Conservation (phyloP, 2,329 filamentous ascomycete genomes). For the Biscogniauxia mediterranea region DNA sequence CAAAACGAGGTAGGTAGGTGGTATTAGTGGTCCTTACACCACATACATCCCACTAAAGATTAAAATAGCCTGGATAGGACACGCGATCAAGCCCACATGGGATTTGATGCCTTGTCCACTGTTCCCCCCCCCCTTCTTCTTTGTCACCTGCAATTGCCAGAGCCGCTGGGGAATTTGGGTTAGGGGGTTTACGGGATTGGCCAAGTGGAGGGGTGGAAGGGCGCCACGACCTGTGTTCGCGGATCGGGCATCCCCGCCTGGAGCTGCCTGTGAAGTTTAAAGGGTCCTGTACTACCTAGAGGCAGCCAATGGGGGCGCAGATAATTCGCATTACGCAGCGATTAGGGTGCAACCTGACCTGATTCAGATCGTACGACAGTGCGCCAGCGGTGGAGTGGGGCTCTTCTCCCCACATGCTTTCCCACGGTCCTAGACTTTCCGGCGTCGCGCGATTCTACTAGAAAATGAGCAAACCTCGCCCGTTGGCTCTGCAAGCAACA, state of each 20-base stretch:
- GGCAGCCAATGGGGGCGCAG: conserved; percentile 8
- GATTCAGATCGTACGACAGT: conserved; percentile 23
- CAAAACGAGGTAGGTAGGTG: background rate
- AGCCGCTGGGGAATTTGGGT: too few relatives aligned
- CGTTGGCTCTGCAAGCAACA: background rate
- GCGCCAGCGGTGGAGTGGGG: conserved; percentile 11
- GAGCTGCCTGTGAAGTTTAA: background rate
- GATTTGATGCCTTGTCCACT: too few relatives aligned
- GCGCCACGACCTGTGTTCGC: background rate
- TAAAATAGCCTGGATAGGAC: too few relatives aligned
- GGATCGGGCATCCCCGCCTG: conserved; percentile 17
- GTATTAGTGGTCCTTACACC: background rate
- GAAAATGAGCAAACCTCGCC: conserved; percentile 12
- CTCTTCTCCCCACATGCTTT: conserved; percentile 9
- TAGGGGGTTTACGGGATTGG: too few relatives aligned
- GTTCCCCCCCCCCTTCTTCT: too few relatives aligned
- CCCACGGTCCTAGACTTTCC: background rate
- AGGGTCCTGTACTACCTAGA: background rate
- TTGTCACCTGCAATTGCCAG: too few relatives aligned
- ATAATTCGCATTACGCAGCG: conserved; percentile 21
- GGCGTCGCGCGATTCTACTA: conserved; percentile 12
- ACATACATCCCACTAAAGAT: background rate
- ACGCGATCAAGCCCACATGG: too few relatives aligned
- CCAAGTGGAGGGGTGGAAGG: too few relatives aligned
- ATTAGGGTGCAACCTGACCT: conserved; percentile 17